These are phyloP conservation scores for Zygosaccharomyces rouxii DNA, from an alignment of 805 yeast species.

Conservation along the genomic window DNA sequence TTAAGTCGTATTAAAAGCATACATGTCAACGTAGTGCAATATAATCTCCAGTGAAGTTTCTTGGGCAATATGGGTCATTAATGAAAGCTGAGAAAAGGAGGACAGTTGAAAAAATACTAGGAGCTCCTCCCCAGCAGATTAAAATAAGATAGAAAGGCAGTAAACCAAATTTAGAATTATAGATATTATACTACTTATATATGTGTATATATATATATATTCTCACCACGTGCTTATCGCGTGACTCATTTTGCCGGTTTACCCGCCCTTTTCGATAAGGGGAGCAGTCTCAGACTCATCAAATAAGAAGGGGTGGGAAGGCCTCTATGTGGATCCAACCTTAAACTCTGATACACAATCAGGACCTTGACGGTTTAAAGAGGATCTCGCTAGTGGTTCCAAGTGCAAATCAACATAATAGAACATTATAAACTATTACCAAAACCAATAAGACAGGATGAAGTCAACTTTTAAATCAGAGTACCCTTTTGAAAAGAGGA, in stretches of 20 bases:
- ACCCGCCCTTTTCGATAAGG: constrained; percentile 1
- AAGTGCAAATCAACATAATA: not conserved
- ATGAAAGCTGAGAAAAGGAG: too few relatives aligned
- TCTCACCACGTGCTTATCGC: not conserved
- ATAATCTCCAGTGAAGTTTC: too few relatives aligned
- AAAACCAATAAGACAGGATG: constrained; percentile 16
- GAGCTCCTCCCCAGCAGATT: too few relatives aligned
- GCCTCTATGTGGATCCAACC: not conserved
- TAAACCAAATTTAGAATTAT: too few relatives aligned
- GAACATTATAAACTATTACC: not conserved
- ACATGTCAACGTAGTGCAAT: too few relatives aligned
- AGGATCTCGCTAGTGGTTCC: not conserved
- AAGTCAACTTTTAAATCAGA: constrained; percentile 46
- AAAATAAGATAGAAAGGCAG: too few relatives aligned
- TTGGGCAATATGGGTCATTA: too few relatives aligned
- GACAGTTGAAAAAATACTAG: too few relatives aligned
- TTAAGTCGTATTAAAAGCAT: too few relatives aligned
- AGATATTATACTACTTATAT: too few relatives aligned
- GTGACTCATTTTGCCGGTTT: not conserved
- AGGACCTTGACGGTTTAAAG: not conserved
- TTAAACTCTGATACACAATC: not conserved
- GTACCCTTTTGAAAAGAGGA: constrained; percentile 91
- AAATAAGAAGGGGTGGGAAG: constrained; percentile 1
- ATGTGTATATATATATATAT: not conserved
- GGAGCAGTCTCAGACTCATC: not conserved